Evolutionary conservation across 306 rosid species (phyloP), one percentile per base, ranked within the genome.

Genomic region (Hylodesmum podocarpum): DNA sequence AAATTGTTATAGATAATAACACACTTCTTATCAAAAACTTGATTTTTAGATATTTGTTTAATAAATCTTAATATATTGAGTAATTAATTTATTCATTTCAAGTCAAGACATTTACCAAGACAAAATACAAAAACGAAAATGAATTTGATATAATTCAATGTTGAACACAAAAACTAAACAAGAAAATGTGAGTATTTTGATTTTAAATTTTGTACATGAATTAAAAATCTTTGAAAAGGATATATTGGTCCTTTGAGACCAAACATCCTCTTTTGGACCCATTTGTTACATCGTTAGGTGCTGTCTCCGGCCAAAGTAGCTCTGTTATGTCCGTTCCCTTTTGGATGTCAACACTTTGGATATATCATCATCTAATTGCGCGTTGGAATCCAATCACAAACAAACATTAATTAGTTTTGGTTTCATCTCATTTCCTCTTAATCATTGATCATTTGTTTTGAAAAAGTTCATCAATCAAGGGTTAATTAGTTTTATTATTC

Each of bases 251-350:
- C 11, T 18, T 6, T 47, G 53, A 47, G 10, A 47, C 3, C 3
- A 44, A 44, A 44, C 50, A 4, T 1, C 3, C 12, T 49, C 18
- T n/a, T 11, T 54, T 64, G 71, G 75, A 50, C 22, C 31, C 18
- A 14, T 68, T 41, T 3, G 77, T 66, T 79, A 75, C 53, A 51
- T 8, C 13, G 68, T 75, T 75, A 37, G 81, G 67, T 81, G 76
- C 57, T 41, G 80, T 74, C 49, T 34, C 27, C 6, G 65, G 64
- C 76, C 84, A 53, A 72, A 81, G 81, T 47, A 50, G 50, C 59
- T 59, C 72, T 18, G 58, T 28, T 68, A 53, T 64, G 34, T 55
- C 5, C 27, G 2, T 41, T 31, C 3, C 54, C 21, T 13, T 51
- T 72, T 11, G 29, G 54, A 47, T 11, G 44, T 25, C 13, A 19